Evolutionary conservation across 2,329 filamentous ascomycete species (phyloP), one percentile per base, ranked within the genome.

Genomic region (Tolypocladium nubicola): DNA sequence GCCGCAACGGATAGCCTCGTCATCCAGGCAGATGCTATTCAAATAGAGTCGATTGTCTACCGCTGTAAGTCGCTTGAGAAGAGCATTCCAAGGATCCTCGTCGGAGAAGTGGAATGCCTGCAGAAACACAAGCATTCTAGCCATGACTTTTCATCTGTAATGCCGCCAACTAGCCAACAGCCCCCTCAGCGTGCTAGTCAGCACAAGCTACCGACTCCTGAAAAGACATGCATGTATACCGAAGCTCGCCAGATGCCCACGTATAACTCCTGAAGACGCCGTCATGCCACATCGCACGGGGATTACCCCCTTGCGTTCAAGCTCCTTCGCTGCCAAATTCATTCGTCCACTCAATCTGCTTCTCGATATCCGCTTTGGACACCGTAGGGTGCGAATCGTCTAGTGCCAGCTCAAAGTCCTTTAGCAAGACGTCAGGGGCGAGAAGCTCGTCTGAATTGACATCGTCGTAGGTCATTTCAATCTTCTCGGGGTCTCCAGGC

Each of bases 321-420:
- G 79, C 78, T 21, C 93, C 93, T 71, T 97, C 93, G 69, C 90
- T 96, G 57, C 93, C 93, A 74, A 97, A 97, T 75, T 97, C 92
- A 66, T 87, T 83, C 11, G 94, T 99, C 94, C 94, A 99, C 50
- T 97, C 91, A 52, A 88, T 80, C 71, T 93, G 97, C 67, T 84
- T 82, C 63, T 84, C 81, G 52, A 99, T 80, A 69, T 99, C 95
- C 54, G 91, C 90, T 54, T 83, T 80, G 55, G 90, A 94, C 56
- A 99, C 94, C 0, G 94, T 97, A 26, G 94, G 94, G 67, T 94
- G 79, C 54, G 90, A 90, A 52, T 86, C 85, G 68, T 90, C 92
- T 67, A 99, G 88, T 1, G 94, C 93, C 71, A 93, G 90, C 69
- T 95, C 80, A 68, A 99, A 97, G 72, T 99, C 94, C 71, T 95